Conservation (phyloP, 352 stramenopile genomes). For the Pythium plurisporium region DNA sequence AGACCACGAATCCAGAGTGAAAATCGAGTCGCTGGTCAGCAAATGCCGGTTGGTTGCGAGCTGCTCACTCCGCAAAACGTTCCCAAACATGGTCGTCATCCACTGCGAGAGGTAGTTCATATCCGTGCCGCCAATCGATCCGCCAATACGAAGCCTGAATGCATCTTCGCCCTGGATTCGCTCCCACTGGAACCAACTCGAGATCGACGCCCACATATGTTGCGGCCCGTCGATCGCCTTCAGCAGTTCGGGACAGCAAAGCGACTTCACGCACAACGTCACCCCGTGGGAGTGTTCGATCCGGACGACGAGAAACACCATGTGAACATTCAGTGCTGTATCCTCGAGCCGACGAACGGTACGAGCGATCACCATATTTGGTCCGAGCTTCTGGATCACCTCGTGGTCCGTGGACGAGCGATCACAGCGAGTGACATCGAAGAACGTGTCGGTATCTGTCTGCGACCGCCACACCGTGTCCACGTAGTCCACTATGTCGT, state of each 20-base stretch:
- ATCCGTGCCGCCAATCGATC: background rate
- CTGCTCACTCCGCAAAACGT: background rate
- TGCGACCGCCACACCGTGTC: background rate
- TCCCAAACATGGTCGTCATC: background rate
- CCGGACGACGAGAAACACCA: background rate
- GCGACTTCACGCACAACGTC: background rate
- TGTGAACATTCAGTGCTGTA: background rate
- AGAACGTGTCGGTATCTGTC: background rate
- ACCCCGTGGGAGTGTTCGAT: background rate
- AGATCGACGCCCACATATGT: slow-evolving; percentile 1
- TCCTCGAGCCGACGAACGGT: background rate
- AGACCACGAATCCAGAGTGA: no score
- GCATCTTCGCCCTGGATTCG: background rate
- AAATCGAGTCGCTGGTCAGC: background rate
- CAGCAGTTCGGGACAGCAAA: no score
- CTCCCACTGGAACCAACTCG: slow-evolving; percentile 5
- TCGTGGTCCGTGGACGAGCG: background rate
- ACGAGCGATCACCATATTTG: background rate
- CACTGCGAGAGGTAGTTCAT: background rate
- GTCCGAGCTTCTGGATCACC: background rate
- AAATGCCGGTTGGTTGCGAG: background rate
- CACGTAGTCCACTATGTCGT: background rate
- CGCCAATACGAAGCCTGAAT: background rate
- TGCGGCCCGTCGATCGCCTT: no score
- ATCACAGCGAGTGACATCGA: background rate